Base-by-base conservation (phyloP, 305 asterid genomes). In the Fraxinus platypoda region DNA sequence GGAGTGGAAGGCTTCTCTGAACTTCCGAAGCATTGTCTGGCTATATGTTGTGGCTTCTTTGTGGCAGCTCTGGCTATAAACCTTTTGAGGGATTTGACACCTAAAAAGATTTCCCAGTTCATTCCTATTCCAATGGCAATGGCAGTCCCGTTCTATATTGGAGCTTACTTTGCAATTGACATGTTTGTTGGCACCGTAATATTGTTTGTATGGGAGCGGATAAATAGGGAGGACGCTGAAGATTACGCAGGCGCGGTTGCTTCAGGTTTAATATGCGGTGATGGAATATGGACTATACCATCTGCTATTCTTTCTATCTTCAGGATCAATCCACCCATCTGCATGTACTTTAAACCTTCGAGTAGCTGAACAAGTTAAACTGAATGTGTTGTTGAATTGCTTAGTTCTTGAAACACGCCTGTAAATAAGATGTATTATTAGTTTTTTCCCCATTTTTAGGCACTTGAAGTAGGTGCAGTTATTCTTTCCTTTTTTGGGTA, bases 111-210 rank as follows among this genome's bases (percentile, higher is more conserved):
- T 76, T 90, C 98, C 3, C 91, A 85, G 86, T 95, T 83, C 88
- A 93, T 95, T 46, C 99, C 99, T 5, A 92, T 94, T 64, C 98
- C 99, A 0, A 95, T 94, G 99, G 99, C 98, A 0, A 93, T 95
- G 98, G 96, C 98, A 0, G 97, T 94, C 54, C 99, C 99, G 5
- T 95, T 95, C 78, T 95, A 94, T 78, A 92, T 95, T 21, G 98
- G 99, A 52, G 99, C 99, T 13, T 94, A 95, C 86, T 95, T 95
- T 87, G 99, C 97, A 2, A 93, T 95, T 1, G 99, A 95, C 86
- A 95, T 95, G 99, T 95, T 95, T 87, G 91, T 94, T 54, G 98
- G 99, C 19, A 94, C 99, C 0, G 93, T 93, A 78, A 94, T 94
- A 71, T 81, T 95, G 84, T 95, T 91, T 11, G 87, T 95, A 1